Base-by-base conservation (phyloP, 805 yeast genomes). In the Metschnikowia matae region DNA sequence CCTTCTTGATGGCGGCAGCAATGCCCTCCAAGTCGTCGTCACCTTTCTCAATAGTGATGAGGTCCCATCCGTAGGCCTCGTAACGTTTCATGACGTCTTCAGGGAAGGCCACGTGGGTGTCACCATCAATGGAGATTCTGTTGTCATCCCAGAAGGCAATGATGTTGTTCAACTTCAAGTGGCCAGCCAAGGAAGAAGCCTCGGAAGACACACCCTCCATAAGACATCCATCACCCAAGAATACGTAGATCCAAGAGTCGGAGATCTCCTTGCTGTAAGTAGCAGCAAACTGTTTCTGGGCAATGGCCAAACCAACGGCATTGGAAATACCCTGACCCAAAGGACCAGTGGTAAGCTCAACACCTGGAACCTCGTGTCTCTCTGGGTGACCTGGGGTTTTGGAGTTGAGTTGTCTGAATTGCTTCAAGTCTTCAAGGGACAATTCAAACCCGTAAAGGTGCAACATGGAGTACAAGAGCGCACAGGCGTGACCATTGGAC, bases 341-440 rank as follows among this genome's bases (percentile, higher is more conserved):
- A 51, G 99, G 98, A 71, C 99, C 99, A 55, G 98, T 92, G 70
- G 98, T 90, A 64, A 91, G 96, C 71, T 92, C 99, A 20, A 90
- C 83, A 69, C 98, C 98, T 48, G 94, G 90, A 54, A 87, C 80
- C 66, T 87, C 95, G 48, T 59, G 55, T 54, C 75, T 81, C 78
- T 92, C 99, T 50, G 99, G 99, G 77, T 92, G 99, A 61, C 99
- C 99, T 46, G 99, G 98, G 54, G 96, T 86, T 75, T 84, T 86
- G 57, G 98, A 90, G 67, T 80, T 79, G 65, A 91, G 73, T 74
- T 88, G 95, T 80, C 98, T 87, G 78, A 94, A 94, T 55, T 79
- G 71, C 79, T 90, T 85, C 72, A 92, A 79, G 73, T 92, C 98
- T 42, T 89, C 96, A 58, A 92, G 70, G 51, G 88, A 64, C 66